Evolutionary conservation across 2,329 filamentous ascomycete genomes (phyloP), one percentile per base, ranked within the genome.

Genomic region (Onygenales sp.): DNA sequence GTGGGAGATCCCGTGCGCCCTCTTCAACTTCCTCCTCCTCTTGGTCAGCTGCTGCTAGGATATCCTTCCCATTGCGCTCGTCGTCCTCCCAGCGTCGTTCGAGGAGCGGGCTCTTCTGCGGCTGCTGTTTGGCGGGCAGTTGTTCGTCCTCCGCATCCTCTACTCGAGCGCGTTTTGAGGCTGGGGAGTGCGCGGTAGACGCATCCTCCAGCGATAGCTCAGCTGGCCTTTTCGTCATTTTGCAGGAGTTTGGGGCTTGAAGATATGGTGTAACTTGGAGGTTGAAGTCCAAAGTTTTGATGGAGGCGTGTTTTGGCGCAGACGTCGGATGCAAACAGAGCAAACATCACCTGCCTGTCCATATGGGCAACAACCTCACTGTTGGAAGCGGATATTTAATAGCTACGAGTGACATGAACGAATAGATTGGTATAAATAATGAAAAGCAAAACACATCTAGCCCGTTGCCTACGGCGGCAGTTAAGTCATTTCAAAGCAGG

Each of bases 31-130:
- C 66, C 51, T 71, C 54, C 82, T 74, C 83, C 87, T 93, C 80
- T 87, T 86, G 34, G 78, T 84, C 61, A 81, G 76, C 74, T 84
- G 87, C 49, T 82, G 83, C 72, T 76, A 69, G 60, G 8, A 68
- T 65, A 54, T 69, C 56, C 42, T 65, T 56, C 14, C 64, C 65
- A 54, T 68, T 69, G 61, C 60, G 64, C 50, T 69, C 66, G 52
- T 70, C 63, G 51, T 68, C 52, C 50, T 69, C 68, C 52, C 61
- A 61, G 57, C 69, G 63, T 42, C 51, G 39, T 37, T 48, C 34
- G 48, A 21, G 46, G 43, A 44, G 44, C 54, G 49, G 37, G 36
- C 27, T 45, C 31, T 27, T 34, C 21, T 17, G 6, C 9, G 9
- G n/a, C n/a, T 57, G 49, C 10, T 13, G 50, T 43, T 56, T 47